These are phyloP conservation scores for Mortierella sp. DNA, from an alignment of 371 early-diverging fungal species.

Conservation along the genomic window DNA sequence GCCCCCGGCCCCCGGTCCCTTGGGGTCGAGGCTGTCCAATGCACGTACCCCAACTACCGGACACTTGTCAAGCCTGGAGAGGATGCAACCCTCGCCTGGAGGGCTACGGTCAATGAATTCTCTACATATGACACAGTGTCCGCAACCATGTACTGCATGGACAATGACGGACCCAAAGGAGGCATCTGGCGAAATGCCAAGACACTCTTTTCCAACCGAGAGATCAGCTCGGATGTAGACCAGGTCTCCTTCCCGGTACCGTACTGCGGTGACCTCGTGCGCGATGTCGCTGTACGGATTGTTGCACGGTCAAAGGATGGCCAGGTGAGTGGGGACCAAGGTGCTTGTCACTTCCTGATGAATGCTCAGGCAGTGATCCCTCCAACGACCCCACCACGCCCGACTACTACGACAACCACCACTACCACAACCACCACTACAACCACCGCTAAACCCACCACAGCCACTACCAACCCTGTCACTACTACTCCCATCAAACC, in stretches of 20 bases:
- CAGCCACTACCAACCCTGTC: neutral
- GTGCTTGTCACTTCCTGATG: slow-evolving; percentile 35
- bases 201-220: slow-evolving; percentile 24
- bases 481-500: neutral
- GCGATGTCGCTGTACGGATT: slow-evolving; percentile 33
- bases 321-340: neutral
- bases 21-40: slow-evolving; percentile 20
- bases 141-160: slow-evolving; percentile 47
- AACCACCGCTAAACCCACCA: neutral
- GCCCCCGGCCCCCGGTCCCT: neutral
- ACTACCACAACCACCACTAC: neutral
- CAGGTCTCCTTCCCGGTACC: slow-evolving; percentile 26
- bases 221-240: neutral
- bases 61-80: slow-evolving; percentile 32
- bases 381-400: slow-evolving; percentile 2
- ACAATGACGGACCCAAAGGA: slow-evolving; percentile 22
- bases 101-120: slow-evolving; percentile 1
- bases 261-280: slow-evolving; percentile 23
- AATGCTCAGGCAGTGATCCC: neutral
- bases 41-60: slow-evolving; percentile 32
- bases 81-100: slow-evolving; percentile 14
- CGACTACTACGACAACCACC: neutral
- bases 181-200: slow-evolving; percentile 31
- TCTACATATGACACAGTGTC: slow-evolving; percentile 11
- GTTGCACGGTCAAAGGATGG: slow-evolving; percentile 11